A percentile compares a stretch with the other conserved stretches of the same genome.
Evolutionary conservation across 805 yeast genomes (phyloP).

Genomic region (Candida pseudofarinosa): DNA sequence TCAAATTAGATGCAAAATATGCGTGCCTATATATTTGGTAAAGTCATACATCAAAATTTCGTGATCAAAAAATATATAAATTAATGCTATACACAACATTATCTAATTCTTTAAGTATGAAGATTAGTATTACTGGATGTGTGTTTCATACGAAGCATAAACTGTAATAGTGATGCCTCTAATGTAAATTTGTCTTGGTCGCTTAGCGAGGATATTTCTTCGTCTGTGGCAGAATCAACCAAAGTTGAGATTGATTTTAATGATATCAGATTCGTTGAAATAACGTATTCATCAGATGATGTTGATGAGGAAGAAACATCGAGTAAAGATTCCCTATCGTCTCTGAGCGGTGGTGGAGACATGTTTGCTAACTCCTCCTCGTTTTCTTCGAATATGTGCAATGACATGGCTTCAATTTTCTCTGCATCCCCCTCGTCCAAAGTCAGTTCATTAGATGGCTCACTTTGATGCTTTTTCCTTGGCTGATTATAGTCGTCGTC

Average conservation of each 20-base stretch:
- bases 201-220: constrained; percentile 14
- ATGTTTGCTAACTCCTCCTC: no score
- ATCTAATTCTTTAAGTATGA: no score
- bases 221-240: constrained; percentile 2
- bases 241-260: background rate
- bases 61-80: constrained; percentile 2
- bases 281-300: no score
- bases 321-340: no score
- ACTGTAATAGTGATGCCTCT: constrained; percentile 29
- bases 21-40: no score
- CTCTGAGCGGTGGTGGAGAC: no score
- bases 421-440: no score
- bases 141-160: constrained; percentile 30
- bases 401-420: no score
- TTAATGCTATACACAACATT: background rate
- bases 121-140: background rate
- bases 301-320: no score
- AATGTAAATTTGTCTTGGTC: constrained; percentile 18
- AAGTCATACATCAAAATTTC: background rate
- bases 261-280: background rate
- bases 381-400: no score
- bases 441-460: background rate
- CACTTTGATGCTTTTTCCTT: background rate
- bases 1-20: background rate
- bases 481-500: background rate